phyloP scores from a whole-genome alignment of 2,329 filamentous ascomycete species.

The Lecanicillium sp. region DNA sequence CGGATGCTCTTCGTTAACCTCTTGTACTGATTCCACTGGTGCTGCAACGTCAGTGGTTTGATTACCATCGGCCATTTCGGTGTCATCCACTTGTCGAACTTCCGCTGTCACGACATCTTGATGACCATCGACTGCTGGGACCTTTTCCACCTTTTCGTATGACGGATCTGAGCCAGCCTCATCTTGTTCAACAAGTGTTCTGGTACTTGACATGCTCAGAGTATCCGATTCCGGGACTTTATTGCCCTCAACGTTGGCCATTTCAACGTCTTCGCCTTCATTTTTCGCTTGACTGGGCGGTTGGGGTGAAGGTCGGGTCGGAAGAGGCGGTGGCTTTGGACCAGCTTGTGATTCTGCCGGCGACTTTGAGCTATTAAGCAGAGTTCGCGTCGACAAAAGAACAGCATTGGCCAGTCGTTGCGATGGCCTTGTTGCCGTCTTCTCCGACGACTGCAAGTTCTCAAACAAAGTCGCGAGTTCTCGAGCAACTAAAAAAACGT shows the following conservation, averaged over 20 bases:
- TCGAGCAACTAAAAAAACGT: constrained; percentile 55
- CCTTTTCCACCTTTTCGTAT: constrained; percentile 23
- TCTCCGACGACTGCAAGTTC: constrained; percentile 56
- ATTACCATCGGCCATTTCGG: constrained; percentile 14
- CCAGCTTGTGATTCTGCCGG: constrained; percentile 15
- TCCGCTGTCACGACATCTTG: constrained; percentile 12
- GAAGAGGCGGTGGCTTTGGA: constrained; percentile 38
- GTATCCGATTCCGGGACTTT: constrained; percentile 25
- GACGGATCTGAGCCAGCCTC: constrained; percentile 28
- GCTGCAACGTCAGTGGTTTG: neutral
- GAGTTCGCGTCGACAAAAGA: constrained; percentile 45
- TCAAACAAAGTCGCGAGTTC: constrained; percentile 65
- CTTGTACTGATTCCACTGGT: too few relatives aligned
- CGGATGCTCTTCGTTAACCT: too few relatives aligned
- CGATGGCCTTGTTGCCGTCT: constrained; percentile 58
- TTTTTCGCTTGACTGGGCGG: constrained; percentile 19
- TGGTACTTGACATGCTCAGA: constrained; percentile 40
- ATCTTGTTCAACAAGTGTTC: constrained; percentile 39
- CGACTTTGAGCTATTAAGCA: constrained; percentile 24
- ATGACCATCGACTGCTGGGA: constrained; percentile 9
- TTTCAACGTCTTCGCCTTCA: constrained; percentile 22
- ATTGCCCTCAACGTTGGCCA: constrained; percentile 24
- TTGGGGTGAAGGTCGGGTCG: constrained; percentile 35
- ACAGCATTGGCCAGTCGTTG: constrained; percentile 75
- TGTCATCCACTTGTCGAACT: constrained; percentile 10